Percentiles rank a stretch among this genome's conserved stretches.
Evolutionary conservation across 2,329 filamentous ascomycete species (phyloP).

Genomic region (Rhinocladiella similis): DNA sequence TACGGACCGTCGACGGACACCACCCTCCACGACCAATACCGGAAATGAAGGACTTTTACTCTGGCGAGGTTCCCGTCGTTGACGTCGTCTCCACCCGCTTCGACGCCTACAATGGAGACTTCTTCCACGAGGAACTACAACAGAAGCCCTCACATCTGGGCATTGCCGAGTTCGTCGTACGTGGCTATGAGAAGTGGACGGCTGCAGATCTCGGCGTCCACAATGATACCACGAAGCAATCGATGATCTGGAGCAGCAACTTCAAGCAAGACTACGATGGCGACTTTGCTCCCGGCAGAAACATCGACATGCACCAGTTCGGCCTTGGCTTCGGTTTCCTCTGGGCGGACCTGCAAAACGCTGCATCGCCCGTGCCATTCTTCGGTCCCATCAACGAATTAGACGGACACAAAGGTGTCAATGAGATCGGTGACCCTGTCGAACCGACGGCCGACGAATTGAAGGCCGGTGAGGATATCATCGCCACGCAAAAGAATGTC

Average conservation of each 20-base stretch:
- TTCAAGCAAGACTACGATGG: conserved; percentile 29
- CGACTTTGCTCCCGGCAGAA: conserved; percentile 23
- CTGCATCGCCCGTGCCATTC: conserved; percentile 22
- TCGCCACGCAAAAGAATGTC: conserved; percentile 13
- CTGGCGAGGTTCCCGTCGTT: conserved; percentile 21
- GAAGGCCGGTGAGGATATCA: conserved; percentile 20
- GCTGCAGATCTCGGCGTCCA: conserved; percentile 14
- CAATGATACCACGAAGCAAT: conserved; percentile 23
- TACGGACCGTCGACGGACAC: conserved; percentile 29
- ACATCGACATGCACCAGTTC: conserved; percentile 31
- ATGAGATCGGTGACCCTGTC: conserved; percentile 24
- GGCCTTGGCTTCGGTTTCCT: conserved; percentile 30
- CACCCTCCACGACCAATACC: conserved; percentile 24
- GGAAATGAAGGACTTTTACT: conserved; percentile 24
- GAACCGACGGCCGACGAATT: conserved; percentile 27
- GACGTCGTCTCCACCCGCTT: conserved; percentile 24
- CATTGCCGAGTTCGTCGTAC: conserved; percentile 27
- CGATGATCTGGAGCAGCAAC: conserved; percentile 31
- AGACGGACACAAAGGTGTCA: conserved; percentile 24
- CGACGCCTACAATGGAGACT: conserved; percentile 24
- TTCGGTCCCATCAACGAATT: conserved; percentile 27
- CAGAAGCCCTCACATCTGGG: conserved; percentile 27
- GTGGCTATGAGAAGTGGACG: conserved; percentile 24
- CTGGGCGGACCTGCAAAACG: conserved; percentile 27
- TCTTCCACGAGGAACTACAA: conserved; percentile 20